These are phyloP conservation scores for Ascochyta pisi DNA, from an alignment of 2,329 filamentous ascomycete species.

Conservation along the genomic window DNA sequence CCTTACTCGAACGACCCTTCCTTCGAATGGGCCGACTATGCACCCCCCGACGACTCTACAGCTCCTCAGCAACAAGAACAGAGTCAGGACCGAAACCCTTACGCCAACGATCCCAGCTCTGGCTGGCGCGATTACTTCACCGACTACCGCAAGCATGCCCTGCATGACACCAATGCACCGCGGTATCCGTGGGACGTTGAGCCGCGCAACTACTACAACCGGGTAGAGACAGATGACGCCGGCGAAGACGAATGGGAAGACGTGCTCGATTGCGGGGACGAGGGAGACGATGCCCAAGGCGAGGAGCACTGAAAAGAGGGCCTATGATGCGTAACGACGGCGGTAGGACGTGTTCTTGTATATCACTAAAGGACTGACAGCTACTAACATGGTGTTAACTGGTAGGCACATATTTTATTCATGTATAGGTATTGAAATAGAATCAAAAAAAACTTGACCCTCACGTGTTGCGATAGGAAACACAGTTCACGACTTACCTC, in stretches of 20 bases:
- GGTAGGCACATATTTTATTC: slow-evolving; percentile 11
- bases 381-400: not conserved
- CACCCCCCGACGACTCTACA: not conserved
- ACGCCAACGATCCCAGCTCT: not conserved
- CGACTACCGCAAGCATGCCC: slow-evolving; percentile 4
- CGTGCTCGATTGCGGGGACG: slow-evolving; percentile 6
- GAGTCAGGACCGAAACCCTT: not conserved
- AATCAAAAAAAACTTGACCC: not conserved
- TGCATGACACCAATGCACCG: not conserved
- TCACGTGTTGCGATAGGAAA: not conserved
- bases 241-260: slow-evolving; percentile 1
- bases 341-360: not conserved
- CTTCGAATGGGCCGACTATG: slow-evolving; percentile 1
- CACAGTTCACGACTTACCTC: no score
- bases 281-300: not conserved
- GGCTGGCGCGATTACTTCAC: slow-evolving; percentile 10
- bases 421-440: slow-evolving; percentile 5
- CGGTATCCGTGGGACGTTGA: not conserved
- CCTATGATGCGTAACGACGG: not conserved
- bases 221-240: not conserved
- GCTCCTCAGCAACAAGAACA: not conserved
- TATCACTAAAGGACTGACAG: not conserved
- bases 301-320: not conserved
- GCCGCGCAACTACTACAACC: not conserved
- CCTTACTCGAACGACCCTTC: slow-evolving; percentile 4